Conservation (phyloP, 2,329 filamentous ascomycete genomes). For the Ophiosphaerella herpotricha region DNA sequence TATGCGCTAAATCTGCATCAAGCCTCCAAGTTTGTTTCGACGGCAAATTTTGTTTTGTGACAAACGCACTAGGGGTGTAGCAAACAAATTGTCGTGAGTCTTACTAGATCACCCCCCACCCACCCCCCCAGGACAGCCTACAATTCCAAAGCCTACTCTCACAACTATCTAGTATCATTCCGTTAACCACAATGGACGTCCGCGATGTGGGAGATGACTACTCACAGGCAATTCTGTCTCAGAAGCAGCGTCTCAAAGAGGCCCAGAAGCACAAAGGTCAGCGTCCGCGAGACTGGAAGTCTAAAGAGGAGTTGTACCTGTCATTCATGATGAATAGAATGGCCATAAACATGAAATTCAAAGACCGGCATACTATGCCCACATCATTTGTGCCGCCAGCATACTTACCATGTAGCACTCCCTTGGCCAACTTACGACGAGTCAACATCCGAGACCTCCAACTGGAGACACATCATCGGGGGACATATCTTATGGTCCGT, state of each 20-base stretch:
- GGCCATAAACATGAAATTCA: not conserved
- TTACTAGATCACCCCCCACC: no score
- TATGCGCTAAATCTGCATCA: no score
- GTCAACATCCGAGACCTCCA: conserved; percentile 38
- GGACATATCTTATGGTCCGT: conserved; percentile 42
- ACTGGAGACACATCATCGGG: conserved; percentile 50
- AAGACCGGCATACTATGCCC: not conserved
- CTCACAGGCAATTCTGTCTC: no score
- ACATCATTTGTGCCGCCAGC: conserved; percentile 21
- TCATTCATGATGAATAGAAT: conserved; percentile 12
- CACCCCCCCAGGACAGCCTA: no score
- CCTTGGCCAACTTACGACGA: conserved; percentile 12
- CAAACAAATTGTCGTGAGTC: no score
- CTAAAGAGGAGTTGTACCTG: conserved; percentile 6
- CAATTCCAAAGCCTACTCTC: no score
- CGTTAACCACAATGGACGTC: no score
- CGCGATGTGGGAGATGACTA: no score
- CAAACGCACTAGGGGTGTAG: no score
- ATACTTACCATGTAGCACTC: conserved; percentile 20
- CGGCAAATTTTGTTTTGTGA: no score
- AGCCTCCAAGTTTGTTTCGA: no score
- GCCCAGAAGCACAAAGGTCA: conserved; percentile 15
- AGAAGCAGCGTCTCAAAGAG: conserved; percentile 2
- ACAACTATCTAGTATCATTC: no score
- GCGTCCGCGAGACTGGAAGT: conserved; percentile 12